Evolutionary conservation across 2,329 filamentous ascomycete genomes (phyloP).

Genomic region (Aspergillus udagawae): DNA sequence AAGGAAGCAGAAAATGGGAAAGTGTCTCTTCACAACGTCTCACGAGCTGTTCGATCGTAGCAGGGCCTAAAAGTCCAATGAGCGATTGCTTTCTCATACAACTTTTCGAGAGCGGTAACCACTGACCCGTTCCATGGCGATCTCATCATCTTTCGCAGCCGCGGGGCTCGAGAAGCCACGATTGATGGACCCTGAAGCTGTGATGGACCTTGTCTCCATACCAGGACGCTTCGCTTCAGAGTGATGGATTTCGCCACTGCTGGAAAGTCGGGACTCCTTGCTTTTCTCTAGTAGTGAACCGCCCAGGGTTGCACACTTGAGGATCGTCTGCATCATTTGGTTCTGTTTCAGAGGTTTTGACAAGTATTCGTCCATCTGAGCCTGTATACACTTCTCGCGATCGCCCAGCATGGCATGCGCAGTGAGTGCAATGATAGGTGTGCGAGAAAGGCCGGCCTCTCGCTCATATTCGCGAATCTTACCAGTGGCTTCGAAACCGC

Average conservation of each 20-base stretch:
- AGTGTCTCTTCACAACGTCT: conserved; percentile 22
- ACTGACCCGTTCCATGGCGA: conserved; percentile 57
- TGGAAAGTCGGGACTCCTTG: conserved; percentile 40
- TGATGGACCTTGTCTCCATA: conserved; percentile 63
- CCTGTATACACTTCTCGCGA: conserved; percentile 94
- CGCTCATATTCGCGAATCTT: conserved; percentile 96
- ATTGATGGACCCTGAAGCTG: conserved; percentile 60
- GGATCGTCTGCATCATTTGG: conserved; percentile 93
- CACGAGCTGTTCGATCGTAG: conserved; percentile 50
- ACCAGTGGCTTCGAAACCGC: conserved; percentile 92
- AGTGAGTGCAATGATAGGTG: conserved; percentile 93
- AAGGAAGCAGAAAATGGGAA: conserved; percentile 21
- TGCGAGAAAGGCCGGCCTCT: conserved; percentile 72
- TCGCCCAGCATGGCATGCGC: conserved; percentile 99
- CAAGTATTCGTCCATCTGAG: conserved; percentile 98
- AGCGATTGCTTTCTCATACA: conserved; percentile 6
- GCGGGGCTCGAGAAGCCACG: conserved; percentile 59
- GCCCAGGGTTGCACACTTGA: conserved; percentile 92
- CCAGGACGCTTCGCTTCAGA: conserved; percentile 46
- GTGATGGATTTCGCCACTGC: conserved; percentile 36
- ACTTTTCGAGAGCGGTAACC: conserved; percentile 4
- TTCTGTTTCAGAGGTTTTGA: conserved; percentile 96
- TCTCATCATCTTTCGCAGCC: conserved; percentile 56
- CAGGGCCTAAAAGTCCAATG: conserved; percentile 28
- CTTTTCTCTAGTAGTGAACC: conserved; percentile 41